These are phyloP conservation scores for Lepiota subincarnata DNA, from an alignment of 768 basidiomycete species.

Conservation along the genomic window DNA sequence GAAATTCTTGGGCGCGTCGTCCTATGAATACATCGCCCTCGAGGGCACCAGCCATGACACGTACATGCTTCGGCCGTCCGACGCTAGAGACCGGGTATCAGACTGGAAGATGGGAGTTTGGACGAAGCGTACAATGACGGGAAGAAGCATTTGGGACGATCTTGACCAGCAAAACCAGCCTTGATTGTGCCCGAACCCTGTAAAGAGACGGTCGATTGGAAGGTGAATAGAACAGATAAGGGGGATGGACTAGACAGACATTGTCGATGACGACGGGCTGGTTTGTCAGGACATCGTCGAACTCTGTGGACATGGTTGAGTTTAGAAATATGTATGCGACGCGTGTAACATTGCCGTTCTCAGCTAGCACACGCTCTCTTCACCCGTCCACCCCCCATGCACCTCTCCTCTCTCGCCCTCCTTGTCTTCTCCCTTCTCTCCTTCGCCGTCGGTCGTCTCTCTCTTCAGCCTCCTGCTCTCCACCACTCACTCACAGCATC, in stretches of 20 bases:
- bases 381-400: neutral
- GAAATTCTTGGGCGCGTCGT: slow-evolving; percentile 88
- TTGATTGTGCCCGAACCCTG: slow-evolving; percentile 99
- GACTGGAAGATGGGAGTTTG: slow-evolving; percentile 28
- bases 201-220: slow-evolving; percentile 15
- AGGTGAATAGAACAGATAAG: slow-evolving; percentile 16
- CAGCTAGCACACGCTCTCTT: neutral
- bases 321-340: slow-evolving; percentile 14
- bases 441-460: slow-evolving; percentile 19
- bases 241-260: slow-evolving; percentile 43
- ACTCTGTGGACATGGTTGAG: slow-evolving; percentile 71
- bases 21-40: slow-evolving; percentile 98
- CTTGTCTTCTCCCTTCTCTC: slow-evolving; percentile 15
- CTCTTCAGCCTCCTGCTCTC: neutral
- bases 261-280: slow-evolving; percentile 99
- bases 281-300: slow-evolving; percentile 93
- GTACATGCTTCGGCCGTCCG: slow-evolving; percentile 94
- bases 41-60: slow-evolving; percentile 96
- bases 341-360: slow-evolving; percentile 4
- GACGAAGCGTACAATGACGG: slow-evolving; percentile 84
- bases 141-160: slow-evolving; percentile 99
- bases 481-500: neutral
- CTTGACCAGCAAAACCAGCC: slow-evolving; percentile 98
- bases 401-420: neutral
- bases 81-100: slow-evolving; percentile 51